phyloP scores from a whole-genome alignment of 257 asterid genomes.

The Solanum gandarillasii region DNA sequence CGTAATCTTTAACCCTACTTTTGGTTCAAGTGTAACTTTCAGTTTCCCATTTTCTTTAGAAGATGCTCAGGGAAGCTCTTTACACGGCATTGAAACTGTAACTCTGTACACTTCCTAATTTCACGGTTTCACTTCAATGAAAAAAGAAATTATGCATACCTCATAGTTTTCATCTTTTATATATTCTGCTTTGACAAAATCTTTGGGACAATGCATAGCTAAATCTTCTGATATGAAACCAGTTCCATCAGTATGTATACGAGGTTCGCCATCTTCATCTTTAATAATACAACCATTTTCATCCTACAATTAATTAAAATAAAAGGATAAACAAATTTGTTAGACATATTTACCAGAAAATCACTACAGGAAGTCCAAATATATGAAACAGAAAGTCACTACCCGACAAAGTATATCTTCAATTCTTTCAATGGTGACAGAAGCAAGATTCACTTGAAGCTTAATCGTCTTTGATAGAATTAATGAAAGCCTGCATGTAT shows the following conservation, averaged over 20 bases:
- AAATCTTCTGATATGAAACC: slow-evolving; percentile 75
- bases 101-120: background rate
- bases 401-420: slow-evolving; percentile 61
- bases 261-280: slow-evolving; percentile 51
- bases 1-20: background rate
- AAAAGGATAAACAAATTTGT: background rate
- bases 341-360: background rate
- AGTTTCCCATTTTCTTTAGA: background rate
- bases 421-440: slow-evolving; percentile 34
- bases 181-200: slow-evolving; percentile 26
- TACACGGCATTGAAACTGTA: background rate
- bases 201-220: slow-evolving; percentile 58
- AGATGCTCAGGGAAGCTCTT: background rate
- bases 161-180: slow-evolving; percentile 27
- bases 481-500: slow-evolving; percentile 55
- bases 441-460: slow-evolving; percentile 40
- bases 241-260: slow-evolving; percentile 77
- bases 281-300: slow-evolving; percentile 22
- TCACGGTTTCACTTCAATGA: background rate
- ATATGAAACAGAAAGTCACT: slow-evolving; percentile 9
- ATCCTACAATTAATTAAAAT: slow-evolving; percentile 28
- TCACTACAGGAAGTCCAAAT: background rate
- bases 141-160: slow-evolving; percentile 19
- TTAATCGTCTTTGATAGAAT: slow-evolving; percentile 60
- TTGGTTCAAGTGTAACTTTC: background rate